Evolutionary conservation across 192 early-diverging fungal genomes (phyloP).

Genomic region (Glomus cerebriforme): DNA sequence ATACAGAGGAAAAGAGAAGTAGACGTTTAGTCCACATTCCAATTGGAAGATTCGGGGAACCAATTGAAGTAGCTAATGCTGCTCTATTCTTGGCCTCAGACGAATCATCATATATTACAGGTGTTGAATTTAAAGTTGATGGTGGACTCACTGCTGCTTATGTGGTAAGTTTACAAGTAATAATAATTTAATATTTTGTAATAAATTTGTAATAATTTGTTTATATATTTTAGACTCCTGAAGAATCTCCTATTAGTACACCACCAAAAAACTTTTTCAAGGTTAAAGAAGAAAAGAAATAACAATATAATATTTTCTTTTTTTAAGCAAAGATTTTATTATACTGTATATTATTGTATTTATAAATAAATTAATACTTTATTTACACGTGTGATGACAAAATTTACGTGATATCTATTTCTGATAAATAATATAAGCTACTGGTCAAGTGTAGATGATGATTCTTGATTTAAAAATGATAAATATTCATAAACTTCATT

Average conservation of each 20-base stretch:
- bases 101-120: slow-evolving; percentile 76
- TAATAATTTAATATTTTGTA: no score
- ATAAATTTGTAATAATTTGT: neutral
- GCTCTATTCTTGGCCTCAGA: slow-evolving; percentile 83
- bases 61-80: slow-evolving; percentile 82
- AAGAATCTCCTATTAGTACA: slow-evolving; percentile 22
- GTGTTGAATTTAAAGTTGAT: slow-evolving; percentile 81
- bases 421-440: no score
- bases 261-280: slow-evolving; percentile 21
- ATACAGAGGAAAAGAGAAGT: slow-evolving; percentile 83
- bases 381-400: no score
- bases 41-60: slow-evolving; percentile 83
- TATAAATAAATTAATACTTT: no score
- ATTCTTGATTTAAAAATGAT: no score
- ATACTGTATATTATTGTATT: no score
- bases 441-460: no score
- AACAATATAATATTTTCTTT: no score
- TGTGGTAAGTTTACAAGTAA: slow-evolving; percentile 48
- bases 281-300: neutral
- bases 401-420: no score
- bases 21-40: slow-evolving; percentile 78
- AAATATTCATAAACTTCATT: neutral
- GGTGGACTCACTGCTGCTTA: slow-evolving; percentile 80
- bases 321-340: no score
- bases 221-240: slow-evolving; percentile 43